Evolutionary conservation across 2,329 filamentous ascomycete genomes (phyloP).

Genomic region (Xylaria sp.): DNA sequence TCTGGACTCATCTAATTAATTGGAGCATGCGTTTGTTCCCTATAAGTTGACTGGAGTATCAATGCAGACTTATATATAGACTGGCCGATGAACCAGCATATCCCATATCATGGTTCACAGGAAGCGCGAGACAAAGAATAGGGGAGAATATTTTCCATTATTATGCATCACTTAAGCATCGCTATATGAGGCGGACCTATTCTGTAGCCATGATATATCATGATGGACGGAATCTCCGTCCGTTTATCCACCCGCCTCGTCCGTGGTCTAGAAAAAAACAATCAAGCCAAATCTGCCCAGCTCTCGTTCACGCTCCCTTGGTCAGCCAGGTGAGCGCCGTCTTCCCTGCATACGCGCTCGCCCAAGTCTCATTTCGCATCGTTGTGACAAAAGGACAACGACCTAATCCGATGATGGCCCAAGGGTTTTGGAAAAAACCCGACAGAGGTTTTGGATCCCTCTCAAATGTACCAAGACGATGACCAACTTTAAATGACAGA

Average conservation of each 20-base stretch:
- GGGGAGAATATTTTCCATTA: conserved; percentile 27
- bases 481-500: conserved; percentile 35
- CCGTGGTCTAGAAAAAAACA: conserved; percentile 31
- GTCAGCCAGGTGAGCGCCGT: conserved; percentile 7
- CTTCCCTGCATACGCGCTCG: conserved; percentile 10
- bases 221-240: conserved; percentile 16
- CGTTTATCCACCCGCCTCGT: conserved; percentile 3
- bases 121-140: background rate
- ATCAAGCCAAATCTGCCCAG: conserved; percentile 21
- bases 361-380: conserved; percentile 13
- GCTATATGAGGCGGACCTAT: conserved; percentile 20
- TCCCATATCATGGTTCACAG: background rate
- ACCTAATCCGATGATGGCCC: background rate
- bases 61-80: background rate
- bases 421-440: conserved; percentile 1
- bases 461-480: conserved; percentile 29
- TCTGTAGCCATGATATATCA: conserved; percentile 30
- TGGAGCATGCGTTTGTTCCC: background rate
- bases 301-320: conserved; percentile 8
- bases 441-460: background rate
- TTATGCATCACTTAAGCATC: conserved; percentile 21
- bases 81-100: too few species aligned
- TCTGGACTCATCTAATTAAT: background rate
- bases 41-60: background rate
- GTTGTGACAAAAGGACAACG: conserved; percentile 1